phyloP scores from a whole-genome alignment of 2,329 filamentous ascomycete genomes.

The Fusarium verticillioides region DNA sequence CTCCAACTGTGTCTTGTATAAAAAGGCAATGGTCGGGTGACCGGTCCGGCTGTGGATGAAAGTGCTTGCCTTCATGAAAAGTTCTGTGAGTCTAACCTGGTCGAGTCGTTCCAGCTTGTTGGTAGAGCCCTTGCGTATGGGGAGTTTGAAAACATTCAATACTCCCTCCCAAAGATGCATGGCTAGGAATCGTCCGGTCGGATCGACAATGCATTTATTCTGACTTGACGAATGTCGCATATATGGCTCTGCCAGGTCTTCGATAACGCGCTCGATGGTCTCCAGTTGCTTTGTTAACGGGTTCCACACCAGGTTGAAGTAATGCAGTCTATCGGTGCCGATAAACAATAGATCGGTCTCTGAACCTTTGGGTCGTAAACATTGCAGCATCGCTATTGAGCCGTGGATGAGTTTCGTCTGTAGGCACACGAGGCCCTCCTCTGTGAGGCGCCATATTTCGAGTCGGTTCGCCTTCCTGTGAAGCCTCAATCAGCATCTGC shows the following conservation, averaged over 20 bases:
- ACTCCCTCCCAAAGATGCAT: constrained; percentile 71
- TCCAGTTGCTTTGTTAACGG: constrained; percentile 61
- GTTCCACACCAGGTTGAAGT: constrained; percentile 92
- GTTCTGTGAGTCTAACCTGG: constrained; percentile 67
- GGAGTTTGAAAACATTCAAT: constrained; percentile 64
- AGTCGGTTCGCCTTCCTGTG: constrained; percentile 83
- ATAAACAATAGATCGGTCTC: constrained; percentile 88
- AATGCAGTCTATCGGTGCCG: constrained; percentile 88
- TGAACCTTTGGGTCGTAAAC: constrained; percentile 78
- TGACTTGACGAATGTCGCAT: constrained; percentile 84
- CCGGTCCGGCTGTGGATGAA: constrained; percentile 69
- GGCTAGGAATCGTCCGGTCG: constrained; percentile 71
- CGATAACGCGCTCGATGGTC: constrained; percentile 62
- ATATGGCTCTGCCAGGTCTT: constrained; percentile 66
- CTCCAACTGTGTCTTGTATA: constrained; percentile 66
- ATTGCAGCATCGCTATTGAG: constrained; percentile 85
- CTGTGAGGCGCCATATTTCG: constrained; percentile 80
- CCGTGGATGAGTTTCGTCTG: constrained; percentile 82
- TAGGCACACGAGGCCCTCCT: constrained; percentile 72
- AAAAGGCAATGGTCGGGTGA: constrained; percentile 67
- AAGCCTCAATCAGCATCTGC: constrained; percentile 44
- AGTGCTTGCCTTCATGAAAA: constrained; percentile 68
- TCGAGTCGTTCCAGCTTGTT: constrained; percentile 61
- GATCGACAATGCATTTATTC: constrained; percentile 86
- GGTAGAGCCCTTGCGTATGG: constrained; percentile 56